Conservation (phyloP, 768 basidiomycete species). For the Boletus rubescentipes region DNA sequence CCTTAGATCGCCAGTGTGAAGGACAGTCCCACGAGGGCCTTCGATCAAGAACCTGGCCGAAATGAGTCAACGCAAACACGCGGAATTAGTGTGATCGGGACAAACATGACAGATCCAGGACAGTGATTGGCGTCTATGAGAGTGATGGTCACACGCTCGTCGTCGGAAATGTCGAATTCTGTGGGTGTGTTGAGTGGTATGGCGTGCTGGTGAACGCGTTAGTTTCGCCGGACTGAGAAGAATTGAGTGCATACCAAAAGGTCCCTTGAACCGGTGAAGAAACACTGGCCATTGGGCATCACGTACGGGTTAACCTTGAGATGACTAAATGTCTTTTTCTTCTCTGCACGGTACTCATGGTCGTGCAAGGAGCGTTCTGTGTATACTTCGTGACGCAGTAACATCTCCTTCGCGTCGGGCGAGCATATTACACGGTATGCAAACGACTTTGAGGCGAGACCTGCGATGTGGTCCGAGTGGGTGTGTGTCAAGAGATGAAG, state of each 20-base stretch:
- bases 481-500: constrained; percentile 86
- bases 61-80: not conserved
- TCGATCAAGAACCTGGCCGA: constrained; percentile 79
- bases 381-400: constrained; percentile 74
- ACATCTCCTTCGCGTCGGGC: constrained; percentile 80
- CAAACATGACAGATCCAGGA: constrained; percentile 90
- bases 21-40: constrained; percentile 62
- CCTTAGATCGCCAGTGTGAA: constrained; percentile 93
- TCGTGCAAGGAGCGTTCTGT: constrained; percentile 60
- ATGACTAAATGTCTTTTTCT: constrained; percentile 59
- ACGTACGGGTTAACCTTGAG: constrained; percentile 55
- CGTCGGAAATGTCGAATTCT: constrained; percentile 51
- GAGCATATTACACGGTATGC: constrained; percentile 75
- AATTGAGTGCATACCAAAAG: constrained; percentile 31
- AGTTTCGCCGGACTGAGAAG: not conserved
- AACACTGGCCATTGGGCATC: constrained; percentile 45
- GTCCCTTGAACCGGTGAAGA: constrained; percentile 59
- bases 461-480: constrained; percentile 83
- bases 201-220: constrained; percentile 42
- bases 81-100: not conserved
- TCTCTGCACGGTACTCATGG: constrained; percentile 31
- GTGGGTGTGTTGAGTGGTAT: constrained; percentile 67
- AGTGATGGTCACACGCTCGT: constrained; percentile 68
- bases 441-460: constrained; percentile 75
- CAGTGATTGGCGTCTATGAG: constrained; percentile 93